Conservation (phyloP, 768 basidiomycete genomes). For the Pleurotus salmoneostramineus region DNA sequence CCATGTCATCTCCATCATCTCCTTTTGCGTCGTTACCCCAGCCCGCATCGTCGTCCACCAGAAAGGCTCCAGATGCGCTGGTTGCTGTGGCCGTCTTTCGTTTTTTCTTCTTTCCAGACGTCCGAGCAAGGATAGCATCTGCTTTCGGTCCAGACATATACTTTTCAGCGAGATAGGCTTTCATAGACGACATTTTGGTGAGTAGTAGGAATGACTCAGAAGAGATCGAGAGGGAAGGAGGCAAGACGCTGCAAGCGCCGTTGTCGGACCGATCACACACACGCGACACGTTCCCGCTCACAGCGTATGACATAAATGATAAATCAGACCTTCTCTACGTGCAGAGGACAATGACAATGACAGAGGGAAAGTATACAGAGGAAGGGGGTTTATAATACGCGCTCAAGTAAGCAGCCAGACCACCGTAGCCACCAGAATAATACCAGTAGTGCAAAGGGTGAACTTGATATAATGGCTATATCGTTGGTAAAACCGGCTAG, state of each 20-base stretch:
- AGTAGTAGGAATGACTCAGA: background rate
- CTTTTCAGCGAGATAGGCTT: constrained; percentile 83
- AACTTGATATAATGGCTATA: background rate
- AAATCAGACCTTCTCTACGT: no score
- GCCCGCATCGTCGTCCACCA: constrained; percentile 69
- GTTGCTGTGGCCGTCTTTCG: constrained; percentile 41
- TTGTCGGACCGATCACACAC: no score
- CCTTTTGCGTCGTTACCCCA: constrained; percentile 53
- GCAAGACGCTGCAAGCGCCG: no score
- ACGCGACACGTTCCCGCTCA: no score
- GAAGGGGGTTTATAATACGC: no score
- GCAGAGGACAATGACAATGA: no score
- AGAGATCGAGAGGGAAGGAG: no score
- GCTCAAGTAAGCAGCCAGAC: background rate
- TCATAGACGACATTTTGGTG: constrained; percentile 49
- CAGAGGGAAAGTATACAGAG: no score
- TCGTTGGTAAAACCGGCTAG: background rate
- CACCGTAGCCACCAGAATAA: background rate
- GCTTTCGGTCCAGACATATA: constrained; percentile 98
- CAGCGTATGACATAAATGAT: no score
- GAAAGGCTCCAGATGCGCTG: constrained; percentile 25
- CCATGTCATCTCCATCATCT: constrained; percentile 48
- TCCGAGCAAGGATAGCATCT: constrained; percentile 83
- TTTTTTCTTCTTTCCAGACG: constrained; percentile 65
- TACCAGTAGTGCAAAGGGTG: background rate